Base-by-base conservation (phyloP, 75 land plant species). In the Pinus albicaulis region DNA sequence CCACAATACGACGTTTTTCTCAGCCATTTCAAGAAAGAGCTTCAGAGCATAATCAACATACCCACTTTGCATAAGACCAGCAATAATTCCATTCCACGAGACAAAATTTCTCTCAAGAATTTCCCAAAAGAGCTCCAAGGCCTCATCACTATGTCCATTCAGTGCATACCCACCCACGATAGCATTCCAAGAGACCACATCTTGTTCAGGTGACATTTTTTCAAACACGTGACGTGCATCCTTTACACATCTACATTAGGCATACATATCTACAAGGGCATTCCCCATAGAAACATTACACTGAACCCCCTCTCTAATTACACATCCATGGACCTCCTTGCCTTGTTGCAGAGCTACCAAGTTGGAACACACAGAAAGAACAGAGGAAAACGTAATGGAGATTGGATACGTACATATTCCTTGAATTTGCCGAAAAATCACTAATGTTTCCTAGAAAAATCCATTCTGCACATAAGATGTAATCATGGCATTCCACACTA, bases 401-500 rank as follows among this genome's bases (percentile, higher is more conserved):
- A 81, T 86, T 53, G 87, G 78, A 17, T 26, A 55, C 23, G 56
- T 73, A 14, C 58, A 61, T 31, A 13, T 4, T 31, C 52, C 31
- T 31, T 84, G 24, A 44, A 90, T 62, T 57, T 83, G 75, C 25
- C 55, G 56, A 60, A 85, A 90, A 53, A 75, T 41, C 19, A 77
- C 75, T 53, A 87, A 20, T 56, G 92, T 89, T 55, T 74, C 64
- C 20, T 48, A n/a, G 34, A 64, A 57, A 65, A 25, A 57, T 20
- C 82, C 90, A 79, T 82, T 81, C 22, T 74, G 59, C 8, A 82
- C 82, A 78, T 83, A 86, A 12, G 86, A 90, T 22, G 90, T 73
- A 73, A 92, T 84, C 17, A 90, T 72, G 4, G 92, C 74, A 75
- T 88, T 92, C 95, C 95, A 92, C 10, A 90, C 78, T 20, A 92